These are phyloP conservation scores for Sindora glabra DNA, from an alignment of 306 rosid species.

Conservation along the genomic window DNA sequence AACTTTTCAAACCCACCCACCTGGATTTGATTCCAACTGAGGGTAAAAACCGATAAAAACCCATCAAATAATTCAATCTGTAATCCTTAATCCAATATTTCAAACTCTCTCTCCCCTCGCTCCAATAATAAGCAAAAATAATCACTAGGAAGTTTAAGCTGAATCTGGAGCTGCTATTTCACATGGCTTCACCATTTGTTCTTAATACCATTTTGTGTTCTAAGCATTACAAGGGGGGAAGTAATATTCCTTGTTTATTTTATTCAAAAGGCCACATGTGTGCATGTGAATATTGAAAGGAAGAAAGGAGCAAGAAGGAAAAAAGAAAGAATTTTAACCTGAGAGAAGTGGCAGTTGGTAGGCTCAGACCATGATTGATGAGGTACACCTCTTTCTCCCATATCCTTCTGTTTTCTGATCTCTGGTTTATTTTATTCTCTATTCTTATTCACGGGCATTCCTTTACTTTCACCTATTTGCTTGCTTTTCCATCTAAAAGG, in stretches of 20 bases:
- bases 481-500: conserved; percentile 11
- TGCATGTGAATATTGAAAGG: conserved; percentile 59
- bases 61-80: conserved; percentile 18
- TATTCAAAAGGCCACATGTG: conserved; percentile 44
- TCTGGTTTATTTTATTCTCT: conserved; percentile 12
- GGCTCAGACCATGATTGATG: conserved; percentile 48
- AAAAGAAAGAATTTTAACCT: not conserved
- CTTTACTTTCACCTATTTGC: conserved; percentile 4
- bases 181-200: conserved; percentile 60
- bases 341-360: conserved; percentile 47
- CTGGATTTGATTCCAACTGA: no score
- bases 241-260: conserved; percentile 10
- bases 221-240: conserved; percentile 14
- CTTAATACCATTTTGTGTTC: conserved; percentile 16
- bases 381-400: conserved; percentile 42
- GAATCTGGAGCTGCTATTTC: conserved; percentile 76
- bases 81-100: conserved; percentile 7
- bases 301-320: not conserved
- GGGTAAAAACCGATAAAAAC: no score
- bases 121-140: conserved; percentile 36
- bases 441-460: conserved; percentile 17
- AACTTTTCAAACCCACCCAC: conserved; percentile 19
- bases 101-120: conserved; percentile 18
- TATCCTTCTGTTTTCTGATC: conserved; percentile 31
- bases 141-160: conserved; percentile 55